A percentile compares a stretch with the other conserved stretches of the same genome.
Conservation (phyloP, 2,329 filamentous ascomycete genomes). For the Pseudopyrenochaeta lycopersici region DNA sequence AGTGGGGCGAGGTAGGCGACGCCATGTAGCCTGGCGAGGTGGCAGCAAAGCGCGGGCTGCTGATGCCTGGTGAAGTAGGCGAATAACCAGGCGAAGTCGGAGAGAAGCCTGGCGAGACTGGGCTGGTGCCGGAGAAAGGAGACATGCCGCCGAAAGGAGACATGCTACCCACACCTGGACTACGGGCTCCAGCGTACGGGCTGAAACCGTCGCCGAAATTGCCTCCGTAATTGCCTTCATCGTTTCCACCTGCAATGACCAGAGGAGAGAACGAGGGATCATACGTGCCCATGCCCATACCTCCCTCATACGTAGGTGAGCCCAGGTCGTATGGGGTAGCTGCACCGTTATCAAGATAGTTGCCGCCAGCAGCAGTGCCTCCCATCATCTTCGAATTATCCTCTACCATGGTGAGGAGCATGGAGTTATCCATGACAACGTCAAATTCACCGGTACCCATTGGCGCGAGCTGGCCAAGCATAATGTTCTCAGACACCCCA, state of each 20-base stretch:
- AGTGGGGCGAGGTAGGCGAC: conserved; percentile 66
- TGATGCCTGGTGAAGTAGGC: conserved; percentile 73
- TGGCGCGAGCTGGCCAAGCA: conserved; percentile 95
- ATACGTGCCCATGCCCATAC: conserved; percentile 68
- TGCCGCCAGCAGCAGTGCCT: conserved; percentile 77
- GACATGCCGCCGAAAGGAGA: conserved; percentile 62
- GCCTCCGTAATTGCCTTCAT: conserved; percentile 66
- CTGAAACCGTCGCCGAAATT: conserved; percentile 68
- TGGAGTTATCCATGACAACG: conserved; percentile 89
- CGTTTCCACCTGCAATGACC: conserved; percentile 69
- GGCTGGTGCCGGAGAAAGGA: conserved; percentile 51
- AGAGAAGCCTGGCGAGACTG: conserved; percentile 57
- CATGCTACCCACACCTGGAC: conserved; percentile 72
- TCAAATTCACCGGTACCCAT: conserved; percentile 98
- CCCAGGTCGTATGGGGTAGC: conserved; percentile 90
- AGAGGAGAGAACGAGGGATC: conserved; percentile 77
- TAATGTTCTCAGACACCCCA: conserved; percentile 98
- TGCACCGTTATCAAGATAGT: conserved; percentile 77
- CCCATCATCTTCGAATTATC: conserved; percentile 78
- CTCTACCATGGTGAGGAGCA: conserved; percentile 93
- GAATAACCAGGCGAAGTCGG: conserved; percentile 53
- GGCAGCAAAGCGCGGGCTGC: conserved; percentile 63
- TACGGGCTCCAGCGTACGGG: conserved; percentile 71
- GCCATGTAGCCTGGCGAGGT: conserved; percentile 63
- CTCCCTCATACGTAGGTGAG: conserved; percentile 69